These are phyloP conservation scores for Colletotrichum sp. DNA, from an alignment of 2,329 filamentous ascomycete genomes.

Conservation along the genomic window DNA sequence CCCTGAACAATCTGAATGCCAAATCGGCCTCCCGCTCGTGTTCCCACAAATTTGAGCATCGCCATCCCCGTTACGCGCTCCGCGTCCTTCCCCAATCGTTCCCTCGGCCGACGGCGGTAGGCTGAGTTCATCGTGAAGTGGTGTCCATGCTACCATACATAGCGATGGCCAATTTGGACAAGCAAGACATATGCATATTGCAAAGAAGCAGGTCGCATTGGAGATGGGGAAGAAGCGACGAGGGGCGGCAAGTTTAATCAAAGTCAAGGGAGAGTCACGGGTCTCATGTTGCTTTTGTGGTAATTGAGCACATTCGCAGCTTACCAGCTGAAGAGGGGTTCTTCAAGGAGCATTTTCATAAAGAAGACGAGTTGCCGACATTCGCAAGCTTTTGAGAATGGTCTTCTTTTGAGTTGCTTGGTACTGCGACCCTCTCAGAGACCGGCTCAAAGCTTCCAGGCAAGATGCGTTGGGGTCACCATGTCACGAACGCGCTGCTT, in stretches of 20 bases:
- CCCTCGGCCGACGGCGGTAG: not conserved
- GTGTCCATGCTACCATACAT: not conserved
- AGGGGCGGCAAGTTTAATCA: not conserved
- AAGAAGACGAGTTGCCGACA: not conserved
- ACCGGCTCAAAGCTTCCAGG: not conserved
- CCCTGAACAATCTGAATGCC: not conserved
- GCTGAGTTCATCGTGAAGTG: not conserved
- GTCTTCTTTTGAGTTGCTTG: not conserved
- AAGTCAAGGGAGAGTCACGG: not conserved
- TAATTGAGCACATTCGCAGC: not conserved
- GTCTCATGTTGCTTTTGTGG: not conserved
- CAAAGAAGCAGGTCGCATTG: not conserved
- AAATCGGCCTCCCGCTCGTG: conserved; percentile 4
- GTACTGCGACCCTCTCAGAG: not conserved
- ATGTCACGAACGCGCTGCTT: not conserved
- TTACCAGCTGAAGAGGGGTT: not conserved
- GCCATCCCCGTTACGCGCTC: not conserved
- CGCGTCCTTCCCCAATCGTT: conserved; percentile 1
- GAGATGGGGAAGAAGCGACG: not conserved
- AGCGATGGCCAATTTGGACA: not conserved
- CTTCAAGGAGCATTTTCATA: not conserved
- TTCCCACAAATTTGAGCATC: not conserved
- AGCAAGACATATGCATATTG: not conserved
- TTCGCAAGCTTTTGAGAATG: not conserved
- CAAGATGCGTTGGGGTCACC: conserved; percentile 6